Conservation (phyloP, 257 asterid genomes). For the Solanum bulbocastanum region DNA sequence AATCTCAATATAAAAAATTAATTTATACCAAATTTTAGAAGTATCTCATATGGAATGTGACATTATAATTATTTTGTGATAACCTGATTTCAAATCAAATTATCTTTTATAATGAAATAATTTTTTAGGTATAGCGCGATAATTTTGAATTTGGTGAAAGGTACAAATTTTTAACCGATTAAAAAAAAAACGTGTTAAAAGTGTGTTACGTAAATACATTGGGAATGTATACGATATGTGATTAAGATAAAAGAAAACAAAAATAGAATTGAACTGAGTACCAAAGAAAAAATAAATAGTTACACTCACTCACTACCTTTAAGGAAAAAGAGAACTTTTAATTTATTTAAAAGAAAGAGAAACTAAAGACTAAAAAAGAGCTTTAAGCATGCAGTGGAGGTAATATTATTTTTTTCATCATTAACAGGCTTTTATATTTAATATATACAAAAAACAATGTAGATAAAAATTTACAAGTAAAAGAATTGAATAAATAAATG, state of each 20-base stretch:
- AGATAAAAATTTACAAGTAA: background rate
- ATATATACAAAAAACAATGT: background rate
- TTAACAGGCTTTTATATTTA: conserved; percentile 12
- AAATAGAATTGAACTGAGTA: background rate
- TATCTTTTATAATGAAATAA: too few species aligned
- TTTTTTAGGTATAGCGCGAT: too few species aligned
- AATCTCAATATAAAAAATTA: background rate
- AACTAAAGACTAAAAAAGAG: conserved; percentile 4
- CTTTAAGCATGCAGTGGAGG: conserved; percentile 25
- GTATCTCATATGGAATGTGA: background rate
- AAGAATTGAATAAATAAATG: background rate
- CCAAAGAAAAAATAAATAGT: background rate
- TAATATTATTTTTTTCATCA: background rate
- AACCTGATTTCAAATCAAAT: too few species aligned
- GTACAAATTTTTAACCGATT: fast-evolving
- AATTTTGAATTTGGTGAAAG: too few species aligned
- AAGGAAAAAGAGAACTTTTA: conserved; percentile 7
- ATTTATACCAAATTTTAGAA: background rate
- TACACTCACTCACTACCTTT: conserved; percentile 9
- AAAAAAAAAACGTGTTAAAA: too few species aligned
- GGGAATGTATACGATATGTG: background rate
- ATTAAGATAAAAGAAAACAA: background rate
- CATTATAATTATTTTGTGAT: too few species aligned
- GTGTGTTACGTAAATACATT: background rate
- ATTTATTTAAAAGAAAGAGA: conserved; percentile 12